Base-by-base conservation (phyloP, 2,329 filamentous ascomycete genomes). In the Fusarium buharicum region DNA sequence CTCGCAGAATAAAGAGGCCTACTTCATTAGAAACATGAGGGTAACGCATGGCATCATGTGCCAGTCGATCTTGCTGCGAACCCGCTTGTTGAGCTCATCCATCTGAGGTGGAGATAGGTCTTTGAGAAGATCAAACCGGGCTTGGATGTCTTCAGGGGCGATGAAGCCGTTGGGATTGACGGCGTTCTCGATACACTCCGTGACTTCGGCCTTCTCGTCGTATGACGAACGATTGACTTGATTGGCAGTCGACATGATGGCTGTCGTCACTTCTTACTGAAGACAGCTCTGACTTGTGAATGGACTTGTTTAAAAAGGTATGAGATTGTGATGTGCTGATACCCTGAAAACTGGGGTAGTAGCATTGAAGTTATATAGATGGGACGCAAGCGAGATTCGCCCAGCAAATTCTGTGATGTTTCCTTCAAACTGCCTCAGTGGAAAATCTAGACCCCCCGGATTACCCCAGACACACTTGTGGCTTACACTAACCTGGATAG, bases 51-150 rank as follows among this genome's bases (percentile, higher is more conserved):
- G 55, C 54, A 59, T 59, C 55, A 75, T 69, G 7, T 68, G 64
- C 70, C 69, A 70, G 38, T 75, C 73, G 20, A 75, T 63, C 49
- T 70, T 74, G 20, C 54, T 71, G n/a, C 68, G 50, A 14, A 75
- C 67, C 2, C 50, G 58, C 14, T 69, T 73, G 62, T 72, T 72
- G 16, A 74, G 47, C 4, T 30, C 46, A 0, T 56, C 51, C 70
- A 73, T 68, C 31, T 72, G 63, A 1, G 51, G 54, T 6, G 64
- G 47, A 10, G 59, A 61, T 3, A 72, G 54, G 31, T 66, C 56
- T 0, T 65, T 62, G 0, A 73, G 52, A 8, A 66, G 62, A 7
- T 69, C 61, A 12, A 71, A 70, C 7, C 53, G 59, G 11, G 54
- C 59, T 7, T 72, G 70, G 6, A 72, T 67, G 24, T 72, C 70